phyloP scores from a whole-genome alignment of 495 filamentous ascomycete species.

The Astrothelium macrocarpum region DNA sequence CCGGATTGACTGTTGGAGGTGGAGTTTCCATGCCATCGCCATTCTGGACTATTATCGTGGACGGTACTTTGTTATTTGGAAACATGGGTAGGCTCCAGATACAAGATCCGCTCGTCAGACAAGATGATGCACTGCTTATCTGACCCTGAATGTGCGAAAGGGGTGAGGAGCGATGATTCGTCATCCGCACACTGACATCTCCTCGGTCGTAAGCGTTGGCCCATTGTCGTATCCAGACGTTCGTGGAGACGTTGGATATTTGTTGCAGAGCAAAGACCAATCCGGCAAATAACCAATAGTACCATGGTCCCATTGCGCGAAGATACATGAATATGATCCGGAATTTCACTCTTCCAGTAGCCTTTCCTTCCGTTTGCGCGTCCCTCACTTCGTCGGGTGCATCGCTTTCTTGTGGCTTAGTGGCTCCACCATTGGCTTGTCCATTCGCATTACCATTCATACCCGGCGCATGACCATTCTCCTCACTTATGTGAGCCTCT shows the following conservation, averaged over 20 bases:
- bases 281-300: slow-evolving; percentile 75
- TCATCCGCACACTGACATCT: slow-evolving; percentile 23
- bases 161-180: slow-evolving; percentile 23
- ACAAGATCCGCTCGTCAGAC: slow-evolving; percentile 34
- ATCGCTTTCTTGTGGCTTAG: slow-evolving; percentile 21
- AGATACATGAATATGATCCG: slow-evolving; percentile 77
- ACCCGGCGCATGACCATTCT: slow-evolving; percentile 18
- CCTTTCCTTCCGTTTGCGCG: slow-evolving; percentile 58
- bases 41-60: not conserved
- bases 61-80: not conserved
- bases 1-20: slow-evolving; percentile 56
- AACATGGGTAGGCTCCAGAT: slow-evolving; percentile 33
- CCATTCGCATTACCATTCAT: slow-evolving; percentile 22
- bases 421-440: slow-evolving; percentile 35
- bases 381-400: slow-evolving; percentile 38
- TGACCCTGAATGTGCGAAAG: slow-evolving; percentile 27
- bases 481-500: not conserved
- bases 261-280: slow-evolving; percentile 72
- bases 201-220: slow-evolving; percentile 47
- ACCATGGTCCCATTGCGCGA: slow-evolving; percentile 81
- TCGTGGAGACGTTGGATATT: slow-evolving; percentile 70
- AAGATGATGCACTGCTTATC: slow-evolving; percentile 26
- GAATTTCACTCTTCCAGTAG: slow-evolving; percentile 76
- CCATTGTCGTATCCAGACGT: slow-evolving; percentile 93
- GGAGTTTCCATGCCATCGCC: not conserved